These are phyloP conservation scores for Corymbia calophylla DNA, from an alignment of 441 rosid species.

Conservation along the genomic window DNA sequence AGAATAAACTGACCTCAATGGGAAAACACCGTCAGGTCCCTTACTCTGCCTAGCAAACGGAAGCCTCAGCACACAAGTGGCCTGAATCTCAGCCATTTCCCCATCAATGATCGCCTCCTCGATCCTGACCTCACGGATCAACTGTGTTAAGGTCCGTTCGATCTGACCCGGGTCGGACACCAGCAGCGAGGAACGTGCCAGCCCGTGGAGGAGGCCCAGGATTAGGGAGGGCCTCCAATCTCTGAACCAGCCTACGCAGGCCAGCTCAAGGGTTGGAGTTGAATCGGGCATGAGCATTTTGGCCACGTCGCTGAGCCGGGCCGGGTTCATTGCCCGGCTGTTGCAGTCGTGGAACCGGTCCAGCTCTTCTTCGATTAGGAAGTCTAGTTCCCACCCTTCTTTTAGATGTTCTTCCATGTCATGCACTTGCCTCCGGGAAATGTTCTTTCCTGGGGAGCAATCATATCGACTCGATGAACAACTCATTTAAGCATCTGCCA, in stretches of 20 bases:
- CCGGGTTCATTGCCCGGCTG: slow-evolving; percentile 30
- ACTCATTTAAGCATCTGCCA: background rate
- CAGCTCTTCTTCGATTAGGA: slow-evolving; percentile 61
- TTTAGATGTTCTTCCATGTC: slow-evolving; percentile 55
- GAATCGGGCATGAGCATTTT: slow-evolving; percentile 49
- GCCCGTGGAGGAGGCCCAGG: slow-evolving; percentile 43
- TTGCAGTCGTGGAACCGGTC: slow-evolving; percentile 49
- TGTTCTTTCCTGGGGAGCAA: slow-evolving; percentile 37
- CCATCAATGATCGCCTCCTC: slow-evolving; percentile 80
- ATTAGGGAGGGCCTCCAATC: slow-evolving; percentile 86
- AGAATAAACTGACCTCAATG: slow-evolving; percentile 29
- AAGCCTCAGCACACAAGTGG: slow-evolving; percentile 56
- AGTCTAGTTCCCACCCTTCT: slow-evolving; percentile 53
- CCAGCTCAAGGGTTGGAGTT: slow-evolving; percentile 51
- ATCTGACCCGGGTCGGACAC: slow-evolving; percentile 16
- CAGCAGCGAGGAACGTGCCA: slow-evolving; percentile 26
- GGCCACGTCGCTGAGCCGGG: slow-evolving; percentile 50
- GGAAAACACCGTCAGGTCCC: slow-evolving; percentile 16
- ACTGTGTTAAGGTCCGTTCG: slow-evolving; percentile 39
- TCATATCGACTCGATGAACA: background rate
- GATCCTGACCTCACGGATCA: slow-evolving; percentile 48
- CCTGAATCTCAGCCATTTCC: slow-evolving; percentile 76
- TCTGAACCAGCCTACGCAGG: slow-evolving; percentile 64
- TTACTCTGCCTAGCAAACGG: slow-evolving; percentile 44
- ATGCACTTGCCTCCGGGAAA: slow-evolving; percentile 67